Conservation (phyloP, 257 asterid genomes). For the Solanum piurae region DNA sequence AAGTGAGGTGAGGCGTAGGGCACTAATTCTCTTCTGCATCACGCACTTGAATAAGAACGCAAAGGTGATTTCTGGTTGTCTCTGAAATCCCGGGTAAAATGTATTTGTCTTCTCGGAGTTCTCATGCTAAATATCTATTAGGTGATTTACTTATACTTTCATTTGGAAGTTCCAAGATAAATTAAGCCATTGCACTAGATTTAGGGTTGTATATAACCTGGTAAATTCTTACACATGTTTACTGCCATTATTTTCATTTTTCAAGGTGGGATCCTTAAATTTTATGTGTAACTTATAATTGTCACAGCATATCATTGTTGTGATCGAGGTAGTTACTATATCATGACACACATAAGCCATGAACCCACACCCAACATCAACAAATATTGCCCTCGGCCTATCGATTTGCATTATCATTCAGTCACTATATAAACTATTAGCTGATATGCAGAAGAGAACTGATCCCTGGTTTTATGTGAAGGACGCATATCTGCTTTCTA, state of each 20-base stretch:
- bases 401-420: not conserved
- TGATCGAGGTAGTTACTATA: not conserved
- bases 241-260: not conserved
- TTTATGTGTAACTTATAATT: not conserved
- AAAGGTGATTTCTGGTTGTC: constrained; percentile 38
- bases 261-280: not conserved
- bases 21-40: constrained; percentile 76
- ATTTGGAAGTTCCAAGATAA: not conserved
- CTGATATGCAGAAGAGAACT: not conserved
- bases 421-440: not conserved
- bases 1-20: constrained; percentile 76
- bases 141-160: not conserved
- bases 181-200: not conserved
- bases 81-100: not conserved
- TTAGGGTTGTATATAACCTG: not conserved
- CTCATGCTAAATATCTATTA: not conserved
- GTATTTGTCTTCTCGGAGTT: not conserved
- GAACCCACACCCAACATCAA: not conserved
- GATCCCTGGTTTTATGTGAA: constrained; percentile 14
- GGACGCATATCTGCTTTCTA: constrained; percentile 73
- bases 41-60: constrained; percentile 49
- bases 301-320: not conserved
- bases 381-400: not conserved
- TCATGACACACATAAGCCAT: not conserved
- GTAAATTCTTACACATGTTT: not conserved